phyloP scores from a whole-genome alignment of 768 basidiomycete species.

The Imleria badia region DNA sequence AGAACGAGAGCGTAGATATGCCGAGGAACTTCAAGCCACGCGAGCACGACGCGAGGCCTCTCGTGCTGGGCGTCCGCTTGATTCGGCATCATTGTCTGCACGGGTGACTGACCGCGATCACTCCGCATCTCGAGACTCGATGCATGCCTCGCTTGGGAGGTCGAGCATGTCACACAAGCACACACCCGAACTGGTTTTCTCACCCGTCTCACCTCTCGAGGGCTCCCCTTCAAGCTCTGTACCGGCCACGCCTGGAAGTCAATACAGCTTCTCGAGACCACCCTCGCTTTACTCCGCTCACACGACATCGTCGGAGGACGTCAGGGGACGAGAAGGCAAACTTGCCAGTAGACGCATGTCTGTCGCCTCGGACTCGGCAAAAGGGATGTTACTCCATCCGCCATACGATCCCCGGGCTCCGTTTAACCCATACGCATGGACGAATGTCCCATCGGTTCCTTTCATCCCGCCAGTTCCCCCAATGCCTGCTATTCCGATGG shows the following conservation, averaged over 20 bases:
- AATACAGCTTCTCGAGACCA: constrained; percentile 46
- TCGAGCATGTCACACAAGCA: constrained; percentile 43
- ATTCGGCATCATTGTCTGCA: constrained; percentile 22
- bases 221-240: constrained; percentile 56
- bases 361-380: constrained; percentile 34
- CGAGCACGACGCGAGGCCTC: constrained; percentile 59
- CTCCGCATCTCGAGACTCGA: constrained; percentile 38
- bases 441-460: constrained; percentile 10
- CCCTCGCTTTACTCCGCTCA: constrained; percentile 55
- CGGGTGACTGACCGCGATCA: constrained; percentile 33
- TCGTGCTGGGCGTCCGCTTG: constrained; percentile 43
- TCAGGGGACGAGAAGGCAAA: constrained; percentile 41
- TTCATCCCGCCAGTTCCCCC: constrained; percentile 38
- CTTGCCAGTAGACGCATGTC: constrained; percentile 43
- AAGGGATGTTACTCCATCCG: constrained; percentile 25
- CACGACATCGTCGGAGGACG: constrained; percentile 59
- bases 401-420: constrained; percentile 29
- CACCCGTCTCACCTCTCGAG: constrained; percentile 34
- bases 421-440: constrained; percentile 32
- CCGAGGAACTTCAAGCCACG: constrained; percentile 60
- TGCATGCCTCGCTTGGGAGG: constrained; percentile 21
- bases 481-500: constrained; percentile 34
- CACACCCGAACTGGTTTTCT: constrained; percentile 44
- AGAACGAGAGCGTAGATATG: constrained; percentile 53
- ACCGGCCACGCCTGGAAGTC: constrained; percentile 36